Percentiles rank a stretch among this genome's conserved stretches.
Conservation (phyloP, 768 basidiomycete species). For the Lentinula raphanica region DNA sequence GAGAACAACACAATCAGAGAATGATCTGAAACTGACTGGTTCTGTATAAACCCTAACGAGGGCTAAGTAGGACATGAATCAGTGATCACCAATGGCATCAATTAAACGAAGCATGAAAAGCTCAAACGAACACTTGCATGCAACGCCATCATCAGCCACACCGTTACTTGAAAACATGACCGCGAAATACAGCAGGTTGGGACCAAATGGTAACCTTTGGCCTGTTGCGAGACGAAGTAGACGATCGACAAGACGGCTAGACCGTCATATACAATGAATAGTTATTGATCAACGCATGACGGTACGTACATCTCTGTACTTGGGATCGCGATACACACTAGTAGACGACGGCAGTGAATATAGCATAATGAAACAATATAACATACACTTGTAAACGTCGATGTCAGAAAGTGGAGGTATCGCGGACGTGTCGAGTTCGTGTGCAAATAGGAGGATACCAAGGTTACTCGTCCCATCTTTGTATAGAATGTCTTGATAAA, state of each 20-base stretch:
- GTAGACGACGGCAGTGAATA: too few species aligned
- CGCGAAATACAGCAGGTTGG: conserved; percentile 14
- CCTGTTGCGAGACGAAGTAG: neutral
- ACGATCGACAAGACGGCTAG: conserved; percentile 13
- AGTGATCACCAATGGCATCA: neutral
- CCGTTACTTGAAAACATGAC: conserved; percentile 18
- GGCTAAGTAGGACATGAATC: neutral
- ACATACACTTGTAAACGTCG: conserved; percentile 9
- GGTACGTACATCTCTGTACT: neutral
- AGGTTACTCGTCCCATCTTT: conserved; percentile 4
- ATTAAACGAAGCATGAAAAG: too few species aligned
- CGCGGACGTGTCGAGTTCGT: neutral
- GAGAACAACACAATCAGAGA: neutral
- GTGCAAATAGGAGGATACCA: conserved; percentile 1
- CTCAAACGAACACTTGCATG: conserved; percentile 9
- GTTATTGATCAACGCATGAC: neutral
- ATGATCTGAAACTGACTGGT: conserved; percentile 4
- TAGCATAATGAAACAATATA: neutral
- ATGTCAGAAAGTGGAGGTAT: conserved; percentile 4
- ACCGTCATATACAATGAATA: conserved; percentile 17
- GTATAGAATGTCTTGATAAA: conserved; percentile 4
- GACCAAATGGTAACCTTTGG: neutral
- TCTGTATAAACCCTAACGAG: conserved; percentile 7
- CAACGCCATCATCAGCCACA: conserved; percentile 15
- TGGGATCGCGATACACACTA: conserved; percentile 10